Conservation (phyloP, 768 basidiomycete species). For the Fistulinella prunicolor region DNA sequence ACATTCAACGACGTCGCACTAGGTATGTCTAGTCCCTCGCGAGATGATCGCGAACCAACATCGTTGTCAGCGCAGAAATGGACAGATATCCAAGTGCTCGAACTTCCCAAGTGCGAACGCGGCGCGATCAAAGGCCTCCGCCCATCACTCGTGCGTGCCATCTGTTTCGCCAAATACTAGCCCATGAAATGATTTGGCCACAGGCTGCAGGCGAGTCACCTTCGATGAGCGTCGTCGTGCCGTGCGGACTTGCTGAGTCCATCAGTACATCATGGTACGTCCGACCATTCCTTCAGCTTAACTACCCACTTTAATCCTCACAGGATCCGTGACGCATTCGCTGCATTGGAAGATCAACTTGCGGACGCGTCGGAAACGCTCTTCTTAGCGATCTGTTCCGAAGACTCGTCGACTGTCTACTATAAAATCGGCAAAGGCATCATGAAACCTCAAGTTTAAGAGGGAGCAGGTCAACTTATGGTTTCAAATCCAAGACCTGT, state of each 20-base stretch:
- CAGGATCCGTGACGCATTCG: conserved; percentile 61
- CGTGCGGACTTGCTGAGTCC: conserved; percentile 65
- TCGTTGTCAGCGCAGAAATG: conserved; percentile 64
- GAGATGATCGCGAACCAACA: not conserved
- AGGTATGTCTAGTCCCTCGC: conserved; percentile 35
- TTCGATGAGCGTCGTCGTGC: conserved; percentile 44
- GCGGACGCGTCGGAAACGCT: conserved; percentile 40
- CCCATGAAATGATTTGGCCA: not conserved
- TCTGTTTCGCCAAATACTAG: not conserved
- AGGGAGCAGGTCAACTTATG: too few species aligned
- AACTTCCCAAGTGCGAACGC: conserved; percentile 52
- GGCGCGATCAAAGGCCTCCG: conserved; percentile 59
- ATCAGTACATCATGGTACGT: conserved; percentile 61
- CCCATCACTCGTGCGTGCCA: conserved; percentile 44
- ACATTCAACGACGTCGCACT: conserved; percentile 71
- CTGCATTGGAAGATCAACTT: conserved; percentile 34
- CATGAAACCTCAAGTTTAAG: conserved; percentile 63
- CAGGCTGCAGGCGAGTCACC: conserved; percentile 43
- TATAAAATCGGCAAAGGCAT: conserved; percentile 79
- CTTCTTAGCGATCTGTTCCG: conserved; percentile 68
- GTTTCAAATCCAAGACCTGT: not conserved
- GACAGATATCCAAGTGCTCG: conserved; percentile 59
- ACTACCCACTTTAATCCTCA: not conserved
- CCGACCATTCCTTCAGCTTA: too few species aligned
- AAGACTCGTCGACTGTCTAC: conserved; percentile 82